Evolutionary conservation across 129 eudicot genomes (phyloP).

Genomic region (Helichrysum umbraculigerum): DNA sequence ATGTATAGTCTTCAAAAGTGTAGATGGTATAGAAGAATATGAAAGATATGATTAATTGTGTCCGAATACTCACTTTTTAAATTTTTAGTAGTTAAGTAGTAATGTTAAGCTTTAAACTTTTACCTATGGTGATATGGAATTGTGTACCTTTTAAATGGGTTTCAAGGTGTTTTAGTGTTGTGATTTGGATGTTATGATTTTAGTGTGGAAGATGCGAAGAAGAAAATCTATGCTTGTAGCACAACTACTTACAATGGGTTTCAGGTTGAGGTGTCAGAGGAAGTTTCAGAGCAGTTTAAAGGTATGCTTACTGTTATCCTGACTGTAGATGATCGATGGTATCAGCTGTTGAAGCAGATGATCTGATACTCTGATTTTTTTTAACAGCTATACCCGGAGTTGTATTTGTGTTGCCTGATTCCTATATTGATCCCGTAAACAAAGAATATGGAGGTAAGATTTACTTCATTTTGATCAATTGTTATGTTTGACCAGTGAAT

Average conservation of each 20-base stretch:
- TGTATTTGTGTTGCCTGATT: slow-evolving; percentile 87
- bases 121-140: not conserved
- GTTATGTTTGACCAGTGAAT: not conserved
- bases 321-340: not conserved
- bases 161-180: slow-evolving; percentile 4
- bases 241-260: slow-evolving; percentile 86
- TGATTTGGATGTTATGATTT: slow-evolving; percentile 5
- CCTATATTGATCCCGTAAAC: slow-evolving; percentile 93
- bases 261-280: slow-evolving; percentile 79
- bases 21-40: not conserved
- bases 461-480: not conserved
- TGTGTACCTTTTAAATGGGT: not conserved
- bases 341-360: slow-evolving; percentile 1
- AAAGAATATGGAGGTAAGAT: slow-evolving; percentile 87
- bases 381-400: slow-evolving; percentile 75
- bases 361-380: not conserved
- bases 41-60: not conserved
- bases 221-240: slow-evolving; percentile 89
- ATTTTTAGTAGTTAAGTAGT: not conserved
- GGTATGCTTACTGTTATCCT: slow-evolving; percentile 30
- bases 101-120: not conserved
- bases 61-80: not conserved
- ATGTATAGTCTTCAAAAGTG: not conserved
- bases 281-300: slow-evolving; percentile 74
- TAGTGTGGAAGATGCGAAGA: slow-evolving; percentile 97